Evolutionary conservation across 1,139 yeast species (phyloP).

Genomic region (Hyphopichia pseudoburtonii): DNA sequence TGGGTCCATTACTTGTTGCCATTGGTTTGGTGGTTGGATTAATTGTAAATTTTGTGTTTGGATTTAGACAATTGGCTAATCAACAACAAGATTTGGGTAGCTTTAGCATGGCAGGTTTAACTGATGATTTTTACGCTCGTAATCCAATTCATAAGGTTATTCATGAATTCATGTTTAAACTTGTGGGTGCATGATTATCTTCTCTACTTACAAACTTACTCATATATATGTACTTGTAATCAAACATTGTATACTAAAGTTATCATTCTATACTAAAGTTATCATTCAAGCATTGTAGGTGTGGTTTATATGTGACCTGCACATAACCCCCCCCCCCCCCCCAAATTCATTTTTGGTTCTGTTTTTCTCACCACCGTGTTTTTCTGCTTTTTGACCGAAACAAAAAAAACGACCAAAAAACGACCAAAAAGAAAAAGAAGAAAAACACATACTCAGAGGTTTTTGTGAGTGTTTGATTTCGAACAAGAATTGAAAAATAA

Average conservation of each 20-base stretch:
- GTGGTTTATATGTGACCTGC: too few species aligned
- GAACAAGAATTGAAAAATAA: too few species aligned
- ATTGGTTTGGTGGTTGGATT: slow-evolving; percentile 54
- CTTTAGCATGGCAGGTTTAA: slow-evolving; percentile 9
- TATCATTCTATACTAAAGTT: too few species aligned
- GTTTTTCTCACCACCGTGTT: slow-evolving; percentile 6
- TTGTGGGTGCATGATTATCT: slow-evolving; percentile 11
- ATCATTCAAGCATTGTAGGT: too few species aligned
- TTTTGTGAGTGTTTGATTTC: too few species aligned
- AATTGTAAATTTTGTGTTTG: slow-evolving; percentile 68
- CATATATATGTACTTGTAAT: neutral
- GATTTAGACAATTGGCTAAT: slow-evolving; percentile 45
- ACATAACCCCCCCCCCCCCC: too few species aligned
- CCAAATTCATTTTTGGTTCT: too few species aligned
- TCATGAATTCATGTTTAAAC: slow-evolving; percentile 30
- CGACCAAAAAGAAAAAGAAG: too few species aligned
- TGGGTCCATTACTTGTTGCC: slow-evolving; percentile 85
- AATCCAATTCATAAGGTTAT: slow-evolving; percentile 37
- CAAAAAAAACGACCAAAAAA: too few species aligned
- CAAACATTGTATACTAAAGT: neutral
- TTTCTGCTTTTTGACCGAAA: too few species aligned
- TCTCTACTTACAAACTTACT: neutral
- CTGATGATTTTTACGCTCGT: slow-evolving; percentile 29
- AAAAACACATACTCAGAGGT: too few species aligned
- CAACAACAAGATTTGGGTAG: slow-evolving; percentile 5